A percentile compares a stretch with the other conserved stretches of the same genome.
Evolutionary conservation across 345 rosid genomes (phyloP).

Genomic region (Trapa bicornis): DNA sequence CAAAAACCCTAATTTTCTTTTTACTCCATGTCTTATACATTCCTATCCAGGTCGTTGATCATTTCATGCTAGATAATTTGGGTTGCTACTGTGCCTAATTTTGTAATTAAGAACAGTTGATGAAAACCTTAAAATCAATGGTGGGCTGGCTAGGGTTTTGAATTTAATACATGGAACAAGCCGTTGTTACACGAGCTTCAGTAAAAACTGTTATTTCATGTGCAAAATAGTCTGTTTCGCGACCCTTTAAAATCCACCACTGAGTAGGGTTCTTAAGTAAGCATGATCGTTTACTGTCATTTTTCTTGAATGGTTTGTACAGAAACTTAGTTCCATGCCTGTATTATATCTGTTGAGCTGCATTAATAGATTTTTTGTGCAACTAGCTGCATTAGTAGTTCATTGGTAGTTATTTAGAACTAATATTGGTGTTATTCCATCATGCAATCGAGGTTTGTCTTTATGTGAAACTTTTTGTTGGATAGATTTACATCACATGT

Average conservation of each 20-base stretch:
- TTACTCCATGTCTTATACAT: background rate
- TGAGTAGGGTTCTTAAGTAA: background rate
- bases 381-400: background rate
- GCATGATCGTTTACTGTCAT: background rate
- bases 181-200: background rate
- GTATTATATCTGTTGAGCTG: background rate
- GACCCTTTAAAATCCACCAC: background rate
- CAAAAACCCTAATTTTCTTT: slow-evolving; percentile 10
- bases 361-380: background rate
- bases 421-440: background rate
- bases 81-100: background rate
- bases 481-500: background rate
- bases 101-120: background rate
- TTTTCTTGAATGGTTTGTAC: background rate
- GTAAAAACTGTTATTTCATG: slow-evolving; percentile 10
- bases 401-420: background rate
- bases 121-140: background rate
- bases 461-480: background rate
- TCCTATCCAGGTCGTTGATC: background rate
- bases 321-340: background rate
- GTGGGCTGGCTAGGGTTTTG: slow-evolving; percentile 8
- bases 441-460: background rate
- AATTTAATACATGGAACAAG: background rate
- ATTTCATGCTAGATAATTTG: background rate
- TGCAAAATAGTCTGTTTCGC: background rate